Evolutionary conservation across 441 rosid species (phyloP).

Genomic region (Eugenia klotzschiana): DNA sequence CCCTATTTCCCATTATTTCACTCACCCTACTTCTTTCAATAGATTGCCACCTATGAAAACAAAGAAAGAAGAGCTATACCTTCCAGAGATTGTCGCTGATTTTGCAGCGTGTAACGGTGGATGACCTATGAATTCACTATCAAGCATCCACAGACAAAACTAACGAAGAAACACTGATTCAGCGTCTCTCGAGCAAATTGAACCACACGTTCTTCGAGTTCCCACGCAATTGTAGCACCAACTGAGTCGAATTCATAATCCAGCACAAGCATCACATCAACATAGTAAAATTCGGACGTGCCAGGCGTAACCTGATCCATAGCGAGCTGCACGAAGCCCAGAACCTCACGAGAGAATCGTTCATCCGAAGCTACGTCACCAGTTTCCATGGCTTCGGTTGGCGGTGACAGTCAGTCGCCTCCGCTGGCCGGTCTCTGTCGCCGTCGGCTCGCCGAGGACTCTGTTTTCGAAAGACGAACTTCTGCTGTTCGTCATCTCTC

Average conservation of each 20-base stretch:
- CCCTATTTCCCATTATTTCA: neutral
- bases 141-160: neutral
- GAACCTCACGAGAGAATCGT: neutral
- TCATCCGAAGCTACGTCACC: neutral
- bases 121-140: neutral
- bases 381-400: neutral
- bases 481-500: neutral
- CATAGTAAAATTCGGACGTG: neutral
- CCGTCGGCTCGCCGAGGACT: neutral
- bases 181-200: neutral
- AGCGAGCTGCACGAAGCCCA: neutral
- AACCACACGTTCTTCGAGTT: neutral
- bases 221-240: neutral
- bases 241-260: neutral
- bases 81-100: fast-evolving
- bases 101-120: neutral
- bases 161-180: neutral
- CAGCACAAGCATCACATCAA: neutral
- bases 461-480: too few relatives aligned
- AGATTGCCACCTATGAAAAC: too few relatives aligned
- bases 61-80: too few relatives aligned
- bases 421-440: fast-evolving
- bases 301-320: neutral
- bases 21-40: neutral
- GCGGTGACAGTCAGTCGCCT: too few relatives aligned